These are phyloP conservation scores for Metschnikowia matae DNA, from an alignment of 805 yeast species.

Conservation along the genomic window DNA sequence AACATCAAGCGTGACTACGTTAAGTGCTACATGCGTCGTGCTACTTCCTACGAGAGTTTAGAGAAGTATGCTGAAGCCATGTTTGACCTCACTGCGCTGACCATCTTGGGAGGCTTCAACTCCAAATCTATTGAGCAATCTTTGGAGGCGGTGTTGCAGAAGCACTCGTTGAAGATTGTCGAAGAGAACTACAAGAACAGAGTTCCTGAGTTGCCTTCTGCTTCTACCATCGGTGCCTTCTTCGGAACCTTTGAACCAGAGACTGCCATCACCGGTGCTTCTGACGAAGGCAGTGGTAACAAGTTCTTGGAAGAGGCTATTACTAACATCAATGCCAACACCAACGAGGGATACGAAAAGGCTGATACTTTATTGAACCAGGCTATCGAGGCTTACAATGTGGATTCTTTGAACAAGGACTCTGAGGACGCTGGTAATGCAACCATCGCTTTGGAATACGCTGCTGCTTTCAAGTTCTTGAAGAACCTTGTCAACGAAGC, in stretches of 20 bases:
- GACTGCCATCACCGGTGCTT: slow-evolving; percentile 44
- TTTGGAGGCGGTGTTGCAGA: slow-evolving; percentile 81
- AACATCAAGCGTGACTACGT: slow-evolving; percentile 83
- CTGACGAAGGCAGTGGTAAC: slow-evolving; percentile 53
- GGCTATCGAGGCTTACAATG: slow-evolving; percentile 49
- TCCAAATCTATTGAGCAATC: slow-evolving; percentile 73
- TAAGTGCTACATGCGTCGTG: slow-evolving; percentile 91
- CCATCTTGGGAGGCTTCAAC: slow-evolving; percentile 78
- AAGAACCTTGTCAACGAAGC: slow-evolving; percentile 69
- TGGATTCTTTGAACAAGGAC: slow-evolving; percentile 27
- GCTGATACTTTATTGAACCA: slow-evolving; percentile 58
- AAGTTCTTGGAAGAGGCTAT: slow-evolving; percentile 64
- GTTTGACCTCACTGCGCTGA: slow-evolving; percentile 85
- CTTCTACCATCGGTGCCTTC: slow-evolving; percentile 80
- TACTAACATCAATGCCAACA: slow-evolving; percentile 46
- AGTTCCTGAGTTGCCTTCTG: slow-evolving; percentile 65
- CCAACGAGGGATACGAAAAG: slow-evolving; percentile 55
- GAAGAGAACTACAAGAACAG: slow-evolving; percentile 52
- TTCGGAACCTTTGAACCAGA: slow-evolving; percentile 77
- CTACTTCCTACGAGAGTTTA: slow-evolving; percentile 81
- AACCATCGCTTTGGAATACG: slow-evolving; percentile 75
- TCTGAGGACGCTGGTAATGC: slow-evolving; percentile 42
- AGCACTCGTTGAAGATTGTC: slow-evolving; percentile 71
- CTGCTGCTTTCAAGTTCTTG: slow-evolving; percentile 80
- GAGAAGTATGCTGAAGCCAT: slow-evolving; percentile 80